phyloP scores from a whole-genome alignment of 2,329 filamentous ascomycete genomes.

The Catunica adiposa region DNA sequence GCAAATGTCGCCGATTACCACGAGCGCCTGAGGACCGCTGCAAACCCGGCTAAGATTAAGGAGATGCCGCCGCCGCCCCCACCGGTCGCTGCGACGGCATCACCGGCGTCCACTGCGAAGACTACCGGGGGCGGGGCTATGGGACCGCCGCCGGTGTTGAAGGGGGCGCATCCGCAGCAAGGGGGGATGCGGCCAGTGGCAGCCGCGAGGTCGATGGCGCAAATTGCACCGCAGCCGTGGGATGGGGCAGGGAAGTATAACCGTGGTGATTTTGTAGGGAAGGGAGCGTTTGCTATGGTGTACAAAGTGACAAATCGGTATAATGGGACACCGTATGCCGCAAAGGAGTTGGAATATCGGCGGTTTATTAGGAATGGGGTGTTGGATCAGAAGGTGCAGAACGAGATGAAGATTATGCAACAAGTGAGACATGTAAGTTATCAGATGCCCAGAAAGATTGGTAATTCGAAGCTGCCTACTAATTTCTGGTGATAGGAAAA shows the following conservation, averaged over 20 bases:
- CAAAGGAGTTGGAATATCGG: slow-evolving; percentile 88
- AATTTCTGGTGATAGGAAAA: slow-evolving; percentile 40
- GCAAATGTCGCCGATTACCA: slow-evolving; percentile 48
- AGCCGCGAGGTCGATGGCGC: background rate
- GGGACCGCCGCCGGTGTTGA: background rate
- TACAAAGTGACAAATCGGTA: slow-evolving; percentile 78
- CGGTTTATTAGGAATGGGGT: slow-evolving; percentile 86
- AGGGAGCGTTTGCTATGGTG: slow-evolving; percentile 87
- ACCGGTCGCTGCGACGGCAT: background rate
- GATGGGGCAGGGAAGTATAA: slow-evolving; percentile 75
- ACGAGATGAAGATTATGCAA: slow-evolving; percentile 94
- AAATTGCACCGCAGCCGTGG: slow-evolving; percentile 33
- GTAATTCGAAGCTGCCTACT: background rate
- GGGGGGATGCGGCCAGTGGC: background rate
- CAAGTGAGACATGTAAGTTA: slow-evolving; percentile 58
- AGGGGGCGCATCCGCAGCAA: background rate
- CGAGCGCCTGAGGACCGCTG: background rate
- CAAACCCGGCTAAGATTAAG: too few relatives aligned
- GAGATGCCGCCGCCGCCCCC: slow-evolving; percentile 6
- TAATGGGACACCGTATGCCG: slow-evolving; percentile 69
- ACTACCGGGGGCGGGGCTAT: background rate
- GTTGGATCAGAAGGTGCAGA: slow-evolving; percentile 80
- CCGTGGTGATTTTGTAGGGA: slow-evolving; percentile 64
- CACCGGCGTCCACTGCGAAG: background rate
- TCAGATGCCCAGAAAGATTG: background rate